A percentile compares a stretch with the other conserved stretches of the same genome.
Evolutionary conservation across 2,329 filamentous ascomycete species (phyloP).

Genomic region (Claviceps paspali): DNA sequence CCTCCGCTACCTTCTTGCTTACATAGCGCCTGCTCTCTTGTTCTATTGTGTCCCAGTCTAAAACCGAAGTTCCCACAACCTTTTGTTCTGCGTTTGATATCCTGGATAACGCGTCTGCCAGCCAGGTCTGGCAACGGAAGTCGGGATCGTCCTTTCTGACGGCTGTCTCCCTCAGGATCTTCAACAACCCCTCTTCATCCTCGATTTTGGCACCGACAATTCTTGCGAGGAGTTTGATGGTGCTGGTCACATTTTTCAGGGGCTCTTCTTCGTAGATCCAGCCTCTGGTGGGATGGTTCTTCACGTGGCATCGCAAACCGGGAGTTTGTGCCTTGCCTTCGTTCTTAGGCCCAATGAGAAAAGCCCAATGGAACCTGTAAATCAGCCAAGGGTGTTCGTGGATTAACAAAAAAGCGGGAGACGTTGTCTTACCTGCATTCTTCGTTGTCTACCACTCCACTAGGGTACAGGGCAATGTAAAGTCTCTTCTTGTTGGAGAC

Average conservation of each 20-base stretch:
- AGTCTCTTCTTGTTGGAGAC: constrained; percentile 14
- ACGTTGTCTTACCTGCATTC: constrained; percentile 12
- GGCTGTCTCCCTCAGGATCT: constrained; percentile 17
- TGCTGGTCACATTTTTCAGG: constrained; percentile 10
- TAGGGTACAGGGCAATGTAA: constrained; percentile 18
- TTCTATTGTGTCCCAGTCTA: constrained; percentile 24
- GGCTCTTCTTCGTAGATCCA: constrained; percentile 15
- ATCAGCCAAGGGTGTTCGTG: neutral
- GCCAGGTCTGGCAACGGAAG: constrained; percentile 27
- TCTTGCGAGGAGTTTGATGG: constrained; percentile 19
- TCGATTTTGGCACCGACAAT: constrained; percentile 24
- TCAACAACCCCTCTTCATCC: constrained; percentile 17
- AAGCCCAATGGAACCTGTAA: constrained; percentile 16
- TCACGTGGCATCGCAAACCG: constrained; percentile 19
- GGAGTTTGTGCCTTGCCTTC: constrained; percentile 10
- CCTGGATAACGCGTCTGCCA: constrained; percentile 17
- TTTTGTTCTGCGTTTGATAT: constrained; percentile 18
- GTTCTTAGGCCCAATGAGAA: constrained; percentile 16
- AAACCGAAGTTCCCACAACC: constrained; percentile 20
- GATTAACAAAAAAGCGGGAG: neutral
- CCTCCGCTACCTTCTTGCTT: constrained; percentile 14
- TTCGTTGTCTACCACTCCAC: constrained; percentile 10
- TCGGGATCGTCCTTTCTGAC: constrained; percentile 18
- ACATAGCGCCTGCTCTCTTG: constrained; percentile 19
- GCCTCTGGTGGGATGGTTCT: constrained; percentile 8